phyloP scores from a whole-genome alignment of 2,329 filamentous ascomycete species.

The Dactylellina haptotyla region DNA sequence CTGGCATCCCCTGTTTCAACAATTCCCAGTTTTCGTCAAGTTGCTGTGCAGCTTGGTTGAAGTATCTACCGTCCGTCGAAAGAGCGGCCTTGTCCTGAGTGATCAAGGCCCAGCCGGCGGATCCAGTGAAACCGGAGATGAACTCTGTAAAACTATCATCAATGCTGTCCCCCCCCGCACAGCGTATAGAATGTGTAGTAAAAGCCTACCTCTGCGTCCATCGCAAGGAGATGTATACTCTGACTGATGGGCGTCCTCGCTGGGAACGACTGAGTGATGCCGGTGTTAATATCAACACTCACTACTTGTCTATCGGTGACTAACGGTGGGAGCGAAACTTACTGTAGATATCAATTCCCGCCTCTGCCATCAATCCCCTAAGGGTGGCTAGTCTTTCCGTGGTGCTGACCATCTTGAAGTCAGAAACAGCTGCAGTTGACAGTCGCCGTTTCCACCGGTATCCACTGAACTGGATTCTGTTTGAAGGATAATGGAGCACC shows the following conservation, averaged over 20 bases:
- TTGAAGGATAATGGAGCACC: not conserved
- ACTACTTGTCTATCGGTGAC: too few relatives aligned
- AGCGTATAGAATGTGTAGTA: not conserved
- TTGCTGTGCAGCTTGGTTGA: slow-evolving; percentile 93
- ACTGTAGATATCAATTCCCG: slow-evolving; percentile 93
- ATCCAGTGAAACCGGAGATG: slow-evolving; percentile 94
- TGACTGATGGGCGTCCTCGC: slow-evolving; percentile 95
- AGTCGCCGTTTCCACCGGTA: not conserved
- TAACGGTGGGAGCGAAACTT: slow-evolving; percentile 60
- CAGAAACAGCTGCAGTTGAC: slow-evolving; percentile 16
- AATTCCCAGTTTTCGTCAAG: slow-evolving; percentile 91
- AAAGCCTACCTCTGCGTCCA: slow-evolving; percentile 74
- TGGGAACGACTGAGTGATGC: slow-evolving; percentile 78
- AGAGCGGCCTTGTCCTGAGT: slow-evolving; percentile 86
- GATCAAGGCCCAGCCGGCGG: slow-evolving; percentile 90
- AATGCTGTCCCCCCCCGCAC: not conserved
- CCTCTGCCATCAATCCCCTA: slow-evolving; percentile 84
- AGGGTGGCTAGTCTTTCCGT: slow-evolving; percentile 78
- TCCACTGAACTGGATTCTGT: not conserved
- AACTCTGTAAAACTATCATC: slow-evolving; percentile 68
- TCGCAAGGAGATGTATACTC: slow-evolving; percentile 99
- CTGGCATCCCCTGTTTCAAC: slow-evolving; percentile 90
- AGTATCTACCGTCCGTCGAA: slow-evolving; percentile 95
- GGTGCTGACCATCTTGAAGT: slow-evolving; percentile 71
- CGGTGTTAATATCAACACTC: slow-evolving; percentile 60